Conservation (phyloP, 345 rosid species). For the Ricinus communis region DNA sequence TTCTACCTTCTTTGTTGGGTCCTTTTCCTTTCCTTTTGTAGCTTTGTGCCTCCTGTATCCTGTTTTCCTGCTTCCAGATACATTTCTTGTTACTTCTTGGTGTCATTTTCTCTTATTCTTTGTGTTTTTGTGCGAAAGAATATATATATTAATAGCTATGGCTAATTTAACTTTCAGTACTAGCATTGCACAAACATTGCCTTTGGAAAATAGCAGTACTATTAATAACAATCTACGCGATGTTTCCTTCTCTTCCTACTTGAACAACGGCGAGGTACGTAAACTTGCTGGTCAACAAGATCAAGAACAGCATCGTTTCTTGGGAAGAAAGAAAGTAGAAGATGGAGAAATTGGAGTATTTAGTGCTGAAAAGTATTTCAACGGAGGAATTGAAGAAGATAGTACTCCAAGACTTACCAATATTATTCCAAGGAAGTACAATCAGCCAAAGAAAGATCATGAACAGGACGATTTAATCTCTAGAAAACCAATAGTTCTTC, state of each 20-base stretch:
- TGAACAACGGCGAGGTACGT: slow-evolving; percentile 38
- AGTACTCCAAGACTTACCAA: slow-evolving; percentile 34
- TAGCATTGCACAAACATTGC: slow-evolving; percentile 26
- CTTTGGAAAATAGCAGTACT: slow-evolving; percentile 25
- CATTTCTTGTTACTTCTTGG: no score
- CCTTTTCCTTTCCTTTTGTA: slow-evolving; percentile 29
- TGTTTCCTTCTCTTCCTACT: slow-evolving; percentile 55
- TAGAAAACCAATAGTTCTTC: slow-evolving; percentile 27
- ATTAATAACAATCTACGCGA: slow-evolving; percentile 25
- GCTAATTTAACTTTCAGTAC: slow-evolving; percentile 28
- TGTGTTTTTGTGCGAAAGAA: not conserved
- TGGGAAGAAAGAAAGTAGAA: slow-evolving; percentile 39
- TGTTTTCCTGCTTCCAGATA: not conserved
- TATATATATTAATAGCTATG: slow-evolving; percentile 28
- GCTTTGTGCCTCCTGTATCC: slow-evolving; percentile 13
- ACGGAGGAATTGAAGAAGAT: slow-evolving; percentile 49
- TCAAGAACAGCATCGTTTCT: slow-evolving; percentile 10
- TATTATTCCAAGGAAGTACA: slow-evolving; percentile 21
- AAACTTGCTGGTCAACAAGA: slow-evolving; percentile 31
- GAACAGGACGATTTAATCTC: slow-evolving; percentile 14
- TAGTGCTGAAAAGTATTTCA: slow-evolving; percentile 83
- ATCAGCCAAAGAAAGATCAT: slow-evolving; percentile 15
- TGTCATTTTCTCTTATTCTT: not conserved
- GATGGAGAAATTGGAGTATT: slow-evolving; percentile 78
- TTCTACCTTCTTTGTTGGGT: slow-evolving; percentile 11